Conservation (phyloP, 1,284 basidiomycete species). For the Sporisorium reilianum region DNA sequence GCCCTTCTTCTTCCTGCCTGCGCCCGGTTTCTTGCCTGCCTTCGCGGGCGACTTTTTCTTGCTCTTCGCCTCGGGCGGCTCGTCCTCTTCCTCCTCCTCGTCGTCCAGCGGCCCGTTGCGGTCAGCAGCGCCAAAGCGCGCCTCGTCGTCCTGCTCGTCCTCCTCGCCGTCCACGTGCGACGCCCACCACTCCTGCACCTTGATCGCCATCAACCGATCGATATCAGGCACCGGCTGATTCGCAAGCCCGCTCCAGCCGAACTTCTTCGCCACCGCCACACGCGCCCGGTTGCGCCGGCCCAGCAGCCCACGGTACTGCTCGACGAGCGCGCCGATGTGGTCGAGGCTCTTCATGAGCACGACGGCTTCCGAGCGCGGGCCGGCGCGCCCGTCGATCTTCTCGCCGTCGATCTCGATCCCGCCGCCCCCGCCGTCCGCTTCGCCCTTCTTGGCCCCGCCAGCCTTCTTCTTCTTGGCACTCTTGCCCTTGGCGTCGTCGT, state of each 20-base stretch:
- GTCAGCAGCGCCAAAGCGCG: neutral
- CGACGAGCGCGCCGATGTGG: slow-evolving; percentile 36
- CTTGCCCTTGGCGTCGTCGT: slow-evolving; percentile 16
- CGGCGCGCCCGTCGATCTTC: slow-evolving; percentile 55
- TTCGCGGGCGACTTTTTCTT: slow-evolving; percentile 11
- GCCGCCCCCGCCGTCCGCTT: neutral
- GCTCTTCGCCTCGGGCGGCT: slow-evolving; percentile 2
- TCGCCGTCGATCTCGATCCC: slow-evolving; percentile 53
- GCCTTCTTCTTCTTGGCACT: slow-evolving; percentile 29
- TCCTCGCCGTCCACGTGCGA: slow-evolving; percentile 18
- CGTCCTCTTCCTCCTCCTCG: neutral
- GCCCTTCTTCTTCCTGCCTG: slow-evolving; percentile 17
- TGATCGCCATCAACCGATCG: slow-evolving; percentile 30
- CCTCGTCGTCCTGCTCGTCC: slow-evolving; percentile 6
- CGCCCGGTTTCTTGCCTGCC: slow-evolving; percentile 17
- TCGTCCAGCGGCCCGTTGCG: neutral
- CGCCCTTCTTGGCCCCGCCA: slow-evolving; percentile 14
- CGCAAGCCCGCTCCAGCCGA: slow-evolving; percentile 23
- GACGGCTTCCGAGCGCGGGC: slow-evolving; percentile 55
- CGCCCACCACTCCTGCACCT: slow-evolving; percentile 39
- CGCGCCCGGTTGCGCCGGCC: slow-evolving; percentile 46
- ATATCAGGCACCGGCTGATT: slow-evolving; percentile 33
- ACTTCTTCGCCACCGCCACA: slow-evolving; percentile 31
- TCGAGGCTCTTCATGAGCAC: slow-evolving; percentile 55
- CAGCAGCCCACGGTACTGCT: slow-evolving; percentile 39